phyloP scores from a whole-genome alignment of 441 rosid genomes.

The Erysimum cheiri region DNA sequence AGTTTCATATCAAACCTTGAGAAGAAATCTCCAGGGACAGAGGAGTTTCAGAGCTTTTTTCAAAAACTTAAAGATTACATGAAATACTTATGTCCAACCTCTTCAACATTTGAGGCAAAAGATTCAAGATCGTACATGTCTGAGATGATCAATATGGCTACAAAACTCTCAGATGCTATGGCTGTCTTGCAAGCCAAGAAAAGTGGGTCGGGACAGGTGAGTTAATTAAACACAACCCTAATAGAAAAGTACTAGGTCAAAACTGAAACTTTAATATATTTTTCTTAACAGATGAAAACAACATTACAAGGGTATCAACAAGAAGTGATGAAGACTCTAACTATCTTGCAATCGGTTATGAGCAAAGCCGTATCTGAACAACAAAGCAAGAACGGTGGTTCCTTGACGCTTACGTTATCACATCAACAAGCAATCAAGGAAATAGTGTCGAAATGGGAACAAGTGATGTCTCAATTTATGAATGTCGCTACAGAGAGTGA shows the following conservation, averaged over 20 bases:
- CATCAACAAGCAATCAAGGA: conserved; percentile 40
- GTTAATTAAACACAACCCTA: neutral
- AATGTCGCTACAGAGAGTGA: conserved; percentile 31
- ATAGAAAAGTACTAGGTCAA: neutral
- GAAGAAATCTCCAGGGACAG: conserved; percentile 35
- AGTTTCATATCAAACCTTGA: conserved; percentile 41
- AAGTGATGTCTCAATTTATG: conserved; percentile 37
- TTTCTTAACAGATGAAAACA: conserved; percentile 34
- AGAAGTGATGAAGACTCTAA: conserved; percentile 42
- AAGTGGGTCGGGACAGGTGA: conserved; percentile 37
- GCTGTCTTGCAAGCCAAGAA: conserved; percentile 43
- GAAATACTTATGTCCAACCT: conserved; percentile 6
- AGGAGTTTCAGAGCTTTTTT: conserved; percentile 39
- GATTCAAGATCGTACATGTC: conserved; percentile 41
- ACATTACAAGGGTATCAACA: conserved; percentile 42
- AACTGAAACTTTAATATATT: neutral
- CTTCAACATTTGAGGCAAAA: conserved; percentile 39
- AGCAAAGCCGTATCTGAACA: conserved; percentile 25
- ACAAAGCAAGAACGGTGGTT: conserved; percentile 22
- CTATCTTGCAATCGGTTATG: conserved; percentile 37
- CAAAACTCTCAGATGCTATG: conserved; percentile 39
- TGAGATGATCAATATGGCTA: conserved; percentile 37
- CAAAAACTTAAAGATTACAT: conserved; percentile 40
- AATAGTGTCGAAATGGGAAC: conserved; percentile 37
- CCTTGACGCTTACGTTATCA: conserved; percentile 42